A percentile compares a stretch with the other conserved stretches of the same genome.
These are phyloP conservation scores for Aspergillus puulaauensis DNA, from an alignment of 2,329 filamentous ascomycete genomes.

Conservation along the genomic window DNA sequence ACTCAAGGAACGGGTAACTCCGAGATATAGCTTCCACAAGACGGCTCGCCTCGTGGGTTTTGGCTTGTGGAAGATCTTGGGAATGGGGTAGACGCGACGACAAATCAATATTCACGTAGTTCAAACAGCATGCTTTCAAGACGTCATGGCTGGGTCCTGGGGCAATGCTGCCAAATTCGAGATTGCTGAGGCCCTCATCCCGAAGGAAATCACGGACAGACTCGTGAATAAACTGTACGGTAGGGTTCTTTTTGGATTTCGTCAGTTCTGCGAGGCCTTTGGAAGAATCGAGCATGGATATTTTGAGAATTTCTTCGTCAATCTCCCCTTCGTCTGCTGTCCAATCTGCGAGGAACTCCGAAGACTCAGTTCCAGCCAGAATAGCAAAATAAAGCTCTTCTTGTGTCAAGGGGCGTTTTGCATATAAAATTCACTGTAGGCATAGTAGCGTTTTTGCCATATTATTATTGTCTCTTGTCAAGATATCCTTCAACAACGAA, in stretches of 20 bases:
- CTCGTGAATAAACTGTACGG: slow-evolving; percentile 40
- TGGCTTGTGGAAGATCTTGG: not conserved
- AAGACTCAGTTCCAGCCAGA: not conserved
- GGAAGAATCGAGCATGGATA: slow-evolving; percentile 26
- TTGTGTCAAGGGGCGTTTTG: slow-evolving; percentile 23
- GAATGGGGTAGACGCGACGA: not conserved
- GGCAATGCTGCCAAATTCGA: slow-evolving; percentile 26
- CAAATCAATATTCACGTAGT: slow-evolving; percentile 6
- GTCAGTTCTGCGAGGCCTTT: slow-evolving; percentile 34
- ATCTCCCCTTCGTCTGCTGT: not conserved
- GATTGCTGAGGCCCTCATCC: slow-evolving; percentile 30
- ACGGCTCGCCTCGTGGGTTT: not conserved
- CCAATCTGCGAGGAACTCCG: not conserved
- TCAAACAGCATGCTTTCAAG: slow-evolving; percentile 37
- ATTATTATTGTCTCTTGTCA: slow-evolving; percentile 48
- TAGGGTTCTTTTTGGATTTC: slow-evolving; percentile 14
- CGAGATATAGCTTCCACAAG: not conserved
- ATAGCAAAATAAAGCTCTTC: slow-evolving; percentile 7
- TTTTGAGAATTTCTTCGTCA: not conserved
- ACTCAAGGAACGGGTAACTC: slow-evolving; percentile 41
- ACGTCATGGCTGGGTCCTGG: slow-evolving; percentile 41
- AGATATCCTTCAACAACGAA: slow-evolving; percentile 40
- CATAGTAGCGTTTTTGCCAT: slow-evolving; percentile 44
- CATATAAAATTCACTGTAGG: slow-evolving; percentile 55
- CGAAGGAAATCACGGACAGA: slow-evolving; percentile 35